Base-by-base conservation (phyloP, 1,139 yeast genomes). In the Kodamaea alishanica region DNA sequence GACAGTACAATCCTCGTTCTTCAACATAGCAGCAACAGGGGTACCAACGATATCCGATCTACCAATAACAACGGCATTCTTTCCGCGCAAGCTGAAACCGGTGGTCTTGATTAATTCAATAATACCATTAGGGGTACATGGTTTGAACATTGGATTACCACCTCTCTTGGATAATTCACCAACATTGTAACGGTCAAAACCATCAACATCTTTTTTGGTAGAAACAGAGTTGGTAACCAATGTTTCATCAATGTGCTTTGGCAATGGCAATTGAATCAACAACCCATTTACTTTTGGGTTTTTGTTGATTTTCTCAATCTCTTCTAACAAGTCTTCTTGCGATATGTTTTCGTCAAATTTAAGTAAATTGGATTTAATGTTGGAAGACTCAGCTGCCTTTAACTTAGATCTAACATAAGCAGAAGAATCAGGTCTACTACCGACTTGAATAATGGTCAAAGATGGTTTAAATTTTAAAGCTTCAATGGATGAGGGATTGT, bases 1-100 rank as follows among this genome's bases (percentile, higher is more conserved):
- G 23, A 84, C 92, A 4, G 92, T 84, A 43, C 88, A 86, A 54
- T 85, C 83, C 51, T 73, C 77, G 49, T 81, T 81, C 54, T 79
- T 81, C 54, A 84, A 69, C 65, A 84, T 65, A 36, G 86, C 79
- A 4, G 89, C 81, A 24, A 84, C 82, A 33, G 94, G 94, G 26
- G 84, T 81, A 44, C 94, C 94, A 27, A 84, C 94, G 48, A 84
- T 84, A 60, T 84, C 90, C 8, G 90, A 83, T 59, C 94, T 74
- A 30, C 94, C 94, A 49, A 85, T 65, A 8, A 84, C 89, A 33
- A 84, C 92, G 2, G 88, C 92, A 51, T 76, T 75, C 50, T 82
- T 80, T 39, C 92, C 92, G 39, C 73, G 59, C 44, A 84, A 62
- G 24, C 64, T 62, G 35, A 80, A 65, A 2, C 82, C 79, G 22